Conservation (phyloP, 768 basidiomycete genomes). For the Tulasnella sp. region DNA sequence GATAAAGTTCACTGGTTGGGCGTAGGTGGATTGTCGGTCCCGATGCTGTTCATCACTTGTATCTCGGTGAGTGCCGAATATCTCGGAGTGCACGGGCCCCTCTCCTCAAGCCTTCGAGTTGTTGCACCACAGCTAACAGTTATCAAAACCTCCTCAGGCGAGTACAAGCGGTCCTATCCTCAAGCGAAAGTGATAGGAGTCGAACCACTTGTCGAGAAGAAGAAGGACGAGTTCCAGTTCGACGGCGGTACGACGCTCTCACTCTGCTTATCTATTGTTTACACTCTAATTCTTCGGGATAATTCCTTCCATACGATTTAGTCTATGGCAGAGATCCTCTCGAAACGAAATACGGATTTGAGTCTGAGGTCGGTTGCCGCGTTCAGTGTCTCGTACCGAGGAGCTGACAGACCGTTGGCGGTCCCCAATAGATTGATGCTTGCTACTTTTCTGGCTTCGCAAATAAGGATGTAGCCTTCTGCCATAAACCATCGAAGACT, state of each 20-base stretch:
- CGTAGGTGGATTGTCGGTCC: slow-evolving; percentile 28
- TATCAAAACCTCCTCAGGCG: slow-evolving; percentile 23
- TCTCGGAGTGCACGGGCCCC: background rate
- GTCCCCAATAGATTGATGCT: slow-evolving; percentile 13
- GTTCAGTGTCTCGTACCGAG: background rate
- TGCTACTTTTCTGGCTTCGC: slow-evolving; percentile 24
- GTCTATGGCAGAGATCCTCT: slow-evolving; percentile 26
- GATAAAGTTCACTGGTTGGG: background rate
- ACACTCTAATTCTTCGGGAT: background rate
- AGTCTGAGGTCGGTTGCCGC: slow-evolving; percentile 25
- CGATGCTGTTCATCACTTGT: slow-evolving; percentile 28
- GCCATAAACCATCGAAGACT: slow-evolving; percentile 30
- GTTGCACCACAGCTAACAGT: slow-evolving; percentile 17
- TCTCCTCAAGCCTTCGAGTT: background rate
- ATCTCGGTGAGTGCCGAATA: slow-evolving; percentile 17
- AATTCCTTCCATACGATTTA: slow-evolving; percentile 5
- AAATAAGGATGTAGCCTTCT: slow-evolving; percentile 33
- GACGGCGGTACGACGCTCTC: slow-evolving; percentile 35
- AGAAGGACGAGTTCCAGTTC: slow-evolving; percentile 42
- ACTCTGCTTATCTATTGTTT: background rate
- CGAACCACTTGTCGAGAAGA: slow-evolving; percentile 36
- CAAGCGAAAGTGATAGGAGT: slow-evolving; percentile 62
- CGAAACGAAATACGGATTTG: slow-evolving; percentile 29
- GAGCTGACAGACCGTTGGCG: background rate
- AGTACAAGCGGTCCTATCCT: slow-evolving; percentile 51